Evolutionary conservation across 495 filamentous ascomycete genomes (phyloP).

Genomic region (Penicillium tannophilum): DNA sequence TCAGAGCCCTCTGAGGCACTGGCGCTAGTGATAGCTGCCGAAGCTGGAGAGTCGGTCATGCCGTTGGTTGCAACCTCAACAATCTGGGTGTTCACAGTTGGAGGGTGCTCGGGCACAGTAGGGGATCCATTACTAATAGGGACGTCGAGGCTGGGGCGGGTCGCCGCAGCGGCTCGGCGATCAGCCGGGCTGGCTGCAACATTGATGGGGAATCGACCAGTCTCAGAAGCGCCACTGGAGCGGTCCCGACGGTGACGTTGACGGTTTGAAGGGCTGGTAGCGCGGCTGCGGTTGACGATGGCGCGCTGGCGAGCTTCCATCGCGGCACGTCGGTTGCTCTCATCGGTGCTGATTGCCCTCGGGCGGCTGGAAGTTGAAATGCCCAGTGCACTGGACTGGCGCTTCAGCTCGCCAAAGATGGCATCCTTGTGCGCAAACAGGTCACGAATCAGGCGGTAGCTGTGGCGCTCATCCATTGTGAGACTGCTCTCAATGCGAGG

Average conservation of each 20-base stretch:
- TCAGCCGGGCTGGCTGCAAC: slow-evolving; percentile 59
- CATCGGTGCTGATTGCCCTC: slow-evolving; percentile 91
- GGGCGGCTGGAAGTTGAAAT: slow-evolving; percentile 53
- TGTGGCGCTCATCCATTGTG: slow-evolving; percentile 93
- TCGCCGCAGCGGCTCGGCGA: slow-evolving; percentile 49
- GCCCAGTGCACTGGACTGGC: slow-evolving; percentile 68
- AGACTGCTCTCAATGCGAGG: slow-evolving; percentile 83
- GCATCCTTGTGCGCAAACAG: slow-evolving; percentile 90
- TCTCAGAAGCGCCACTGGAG: slow-evolving; percentile 71
- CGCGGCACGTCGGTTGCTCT: slow-evolving; percentile 89
- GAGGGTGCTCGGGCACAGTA: slow-evolving; percentile 28
- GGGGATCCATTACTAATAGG: slow-evolving; percentile 44
- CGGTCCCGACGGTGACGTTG: slow-evolving; percentile 72
- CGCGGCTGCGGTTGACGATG: slow-evolving; percentile 73
- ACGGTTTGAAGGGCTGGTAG: slow-evolving; percentile 71
- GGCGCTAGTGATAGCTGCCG: slow-evolving; percentile 29
- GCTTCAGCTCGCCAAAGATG: slow-evolving; percentile 96
- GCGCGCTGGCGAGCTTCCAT: slow-evolving; percentile 90
- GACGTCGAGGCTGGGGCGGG: slow-evolving; percentile 61
- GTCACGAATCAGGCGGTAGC: slow-evolving; percentile 89
- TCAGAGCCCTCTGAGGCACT: slow-evolving; percentile 37
- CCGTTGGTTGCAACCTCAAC: slow-evolving; percentile 39
- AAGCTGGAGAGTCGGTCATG: slow-evolving; percentile 38
- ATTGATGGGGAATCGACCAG: slow-evolving; percentile 80
- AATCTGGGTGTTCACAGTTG: slow-evolving; percentile 33